A percentile compares a stretch with the other conserved stretches of the same genome.
Conservation (phyloP, 2,329 filamentous ascomycete species). For the Dothiorella sarmentorum region DNA sequence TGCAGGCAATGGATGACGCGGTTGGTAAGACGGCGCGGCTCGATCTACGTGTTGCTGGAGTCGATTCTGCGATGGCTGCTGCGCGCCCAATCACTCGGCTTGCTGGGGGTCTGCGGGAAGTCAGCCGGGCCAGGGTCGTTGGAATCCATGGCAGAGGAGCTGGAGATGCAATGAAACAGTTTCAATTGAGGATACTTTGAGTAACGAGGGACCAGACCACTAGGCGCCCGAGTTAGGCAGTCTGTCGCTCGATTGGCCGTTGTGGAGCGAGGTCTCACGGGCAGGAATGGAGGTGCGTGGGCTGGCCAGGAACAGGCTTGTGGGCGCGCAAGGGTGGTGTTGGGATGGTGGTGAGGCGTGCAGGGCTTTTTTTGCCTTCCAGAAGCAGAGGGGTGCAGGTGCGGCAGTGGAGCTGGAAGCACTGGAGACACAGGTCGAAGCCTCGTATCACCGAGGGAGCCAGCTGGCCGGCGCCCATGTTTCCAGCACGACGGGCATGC, state of each 20-base stretch:
- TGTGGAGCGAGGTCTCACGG: conserved; percentile 1
- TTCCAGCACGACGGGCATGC: conserved; percentile 19
- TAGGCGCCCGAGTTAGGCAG: conserved; percentile 2
- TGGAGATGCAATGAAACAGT: conserved; percentile 18
- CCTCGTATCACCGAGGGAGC: conserved; percentile 12
- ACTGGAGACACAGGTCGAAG: conserved; percentile 15
- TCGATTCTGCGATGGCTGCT: neutral
- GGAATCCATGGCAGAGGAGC: conserved; percentile 13
- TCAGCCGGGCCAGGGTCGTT: neutral
- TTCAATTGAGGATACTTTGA: conserved; percentile 19
- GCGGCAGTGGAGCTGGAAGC: conserved; percentile 12
- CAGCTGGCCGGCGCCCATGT: conserved; percentile 14
- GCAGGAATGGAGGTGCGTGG: conserved; percentile 11
- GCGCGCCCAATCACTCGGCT: neutral
- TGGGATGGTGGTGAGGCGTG: conserved; percentile 2
- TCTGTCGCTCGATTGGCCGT: conserved; percentile 7
- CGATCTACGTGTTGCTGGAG: neutral
- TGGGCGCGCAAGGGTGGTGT: conserved; percentile 11
- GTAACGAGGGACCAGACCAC: conserved; percentile 16
- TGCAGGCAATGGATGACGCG: conserved; percentile 3
- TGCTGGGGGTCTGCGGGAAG: neutral
- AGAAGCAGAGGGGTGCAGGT: conserved; percentile 16
- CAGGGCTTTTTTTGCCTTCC: conserved; percentile 9
- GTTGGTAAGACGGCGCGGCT: neutral
- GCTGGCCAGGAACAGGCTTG: conserved; percentile 14